Conservation (phyloP, 2,329 filamentous ascomycete species). For the Stachybotrys echinatus region DNA sequence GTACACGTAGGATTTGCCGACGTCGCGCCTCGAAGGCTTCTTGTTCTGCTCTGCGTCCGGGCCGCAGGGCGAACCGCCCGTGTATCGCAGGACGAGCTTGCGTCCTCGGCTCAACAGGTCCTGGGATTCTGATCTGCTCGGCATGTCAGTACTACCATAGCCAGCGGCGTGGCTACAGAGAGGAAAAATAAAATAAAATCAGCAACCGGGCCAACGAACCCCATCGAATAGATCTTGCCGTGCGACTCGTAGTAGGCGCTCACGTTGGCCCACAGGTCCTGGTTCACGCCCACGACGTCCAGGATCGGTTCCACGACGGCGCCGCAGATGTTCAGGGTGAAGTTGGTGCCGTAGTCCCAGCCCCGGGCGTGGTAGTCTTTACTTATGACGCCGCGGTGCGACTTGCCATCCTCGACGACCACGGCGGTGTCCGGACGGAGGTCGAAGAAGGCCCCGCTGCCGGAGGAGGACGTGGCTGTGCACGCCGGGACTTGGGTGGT, state of each 20-base stretch:
- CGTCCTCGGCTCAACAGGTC: constrained; percentile 56
- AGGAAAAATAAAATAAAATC: neutral
- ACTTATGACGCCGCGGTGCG: constrained; percentile 31
- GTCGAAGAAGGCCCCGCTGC: constrained; percentile 55
- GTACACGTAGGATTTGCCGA: constrained; percentile 20
- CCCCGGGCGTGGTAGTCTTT: constrained; percentile 61
- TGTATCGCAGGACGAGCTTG: constrained; percentile 74
- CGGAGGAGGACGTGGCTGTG: constrained; percentile 50
- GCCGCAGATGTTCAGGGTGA: constrained; percentile 77
- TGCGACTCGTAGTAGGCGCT: constrained; percentile 70
- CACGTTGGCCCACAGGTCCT: constrained; percentile 62
- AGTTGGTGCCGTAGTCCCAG: constrained; percentile 75
- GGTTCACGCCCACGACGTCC: constrained; percentile 59
- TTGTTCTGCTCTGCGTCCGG: constrained; percentile 32
- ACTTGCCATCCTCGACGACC: constrained; percentile 36
- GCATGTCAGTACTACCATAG: constrained; percentile 3
- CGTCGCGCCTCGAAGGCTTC: constrained; percentile 18
- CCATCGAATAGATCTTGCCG: constrained; percentile 67
- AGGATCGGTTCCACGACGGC: constrained; percentile 64
- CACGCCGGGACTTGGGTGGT: constrained; percentile 43
- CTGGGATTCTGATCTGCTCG: constrained; percentile 39
- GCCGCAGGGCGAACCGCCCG: constrained; percentile 69
- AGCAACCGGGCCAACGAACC: constrained; percentile 42
- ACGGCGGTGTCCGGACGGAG: constrained; percentile 49
- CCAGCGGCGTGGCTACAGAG: constrained; percentile 4